Evolutionary conservation across 202 grass and related monocot genomes (phyloP).

Genomic region (Carex arenaria): DNA sequence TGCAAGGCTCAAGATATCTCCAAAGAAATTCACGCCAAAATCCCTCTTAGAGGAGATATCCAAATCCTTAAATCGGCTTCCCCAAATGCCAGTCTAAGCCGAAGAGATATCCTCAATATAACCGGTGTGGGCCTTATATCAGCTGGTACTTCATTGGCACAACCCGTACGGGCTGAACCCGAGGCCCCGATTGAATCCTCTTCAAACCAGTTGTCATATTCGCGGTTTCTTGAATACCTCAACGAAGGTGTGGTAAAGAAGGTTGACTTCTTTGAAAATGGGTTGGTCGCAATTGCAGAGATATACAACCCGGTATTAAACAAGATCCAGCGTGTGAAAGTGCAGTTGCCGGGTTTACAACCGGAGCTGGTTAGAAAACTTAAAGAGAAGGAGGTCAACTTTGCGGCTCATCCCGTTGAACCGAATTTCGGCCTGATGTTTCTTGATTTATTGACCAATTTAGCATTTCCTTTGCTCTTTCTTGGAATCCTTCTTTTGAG

Average conservation of each 20-base stretch:
- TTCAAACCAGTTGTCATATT: slow-evolving; percentile 70
- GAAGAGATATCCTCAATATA: slow-evolving; percentile 46
- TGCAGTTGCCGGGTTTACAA: slow-evolving; percentile 53
- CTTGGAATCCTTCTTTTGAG: slow-evolving; percentile 45
- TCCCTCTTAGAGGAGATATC: neutral
- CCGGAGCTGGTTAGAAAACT: slow-evolving; percentile 54
- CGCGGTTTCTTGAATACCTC: slow-evolving; percentile 69
- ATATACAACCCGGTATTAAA: slow-evolving; percentile 47
- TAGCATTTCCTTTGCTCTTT: slow-evolving; percentile 61
- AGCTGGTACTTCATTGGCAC: neutral
- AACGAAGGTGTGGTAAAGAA: slow-evolving; percentile 50
- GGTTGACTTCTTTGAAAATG: slow-evolving; percentile 62
- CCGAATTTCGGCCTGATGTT: slow-evolving; percentile 33
- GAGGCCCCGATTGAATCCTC: slow-evolving; percentile 30
- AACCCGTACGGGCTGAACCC: slow-evolving; percentile 19
- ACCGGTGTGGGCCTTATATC: slow-evolving; percentile 35
- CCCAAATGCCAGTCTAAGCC: slow-evolving; percentile 16
- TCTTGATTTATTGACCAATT: slow-evolving; percentile 54
- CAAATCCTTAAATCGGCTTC: neutral
- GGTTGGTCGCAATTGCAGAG: slow-evolving; percentile 53
- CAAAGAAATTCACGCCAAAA: slow-evolving; percentile 29
- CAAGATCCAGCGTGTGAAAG: slow-evolving; percentile 43
- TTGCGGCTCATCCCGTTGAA: slow-evolving; percentile 47
- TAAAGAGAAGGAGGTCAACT: slow-evolving; percentile 58
- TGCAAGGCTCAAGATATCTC: slow-evolving; percentile 41